phyloP scores from a whole-genome alignment of 176 grass and related monocot genomes.

The Calamus simplicifolius region DNA sequence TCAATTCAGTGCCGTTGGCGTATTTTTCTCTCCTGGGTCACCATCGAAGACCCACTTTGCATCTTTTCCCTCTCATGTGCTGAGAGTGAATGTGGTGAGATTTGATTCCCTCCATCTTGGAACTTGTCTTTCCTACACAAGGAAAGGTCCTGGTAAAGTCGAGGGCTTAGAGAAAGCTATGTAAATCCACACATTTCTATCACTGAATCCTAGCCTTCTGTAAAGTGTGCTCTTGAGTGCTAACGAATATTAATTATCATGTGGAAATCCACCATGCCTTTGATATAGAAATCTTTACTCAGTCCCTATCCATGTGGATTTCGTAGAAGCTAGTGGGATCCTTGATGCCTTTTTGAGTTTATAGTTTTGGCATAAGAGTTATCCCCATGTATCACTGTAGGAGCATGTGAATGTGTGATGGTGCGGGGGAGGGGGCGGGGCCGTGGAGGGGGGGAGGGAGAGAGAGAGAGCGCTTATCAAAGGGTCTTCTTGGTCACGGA shows the following conservation, averaged over 20 bases:
- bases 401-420: not conserved
- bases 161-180: slow-evolving; percentile 5
- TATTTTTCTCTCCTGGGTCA: slow-evolving; percentile 22
- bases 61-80: slow-evolving; percentile 11
- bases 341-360: not conserved
- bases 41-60: slow-evolving; percentile 37
- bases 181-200: not conserved
- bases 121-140: slow-evolving; percentile 25
- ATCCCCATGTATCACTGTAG: not conserved
- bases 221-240: not conserved
- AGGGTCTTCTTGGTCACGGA: too few relatives aligned
- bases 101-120: slow-evolving; percentile 8
- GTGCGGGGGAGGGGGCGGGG: too few relatives aligned
- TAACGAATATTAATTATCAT: not conserved
- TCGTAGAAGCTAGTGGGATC: slow-evolving; percentile 1
- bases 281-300: not conserved
- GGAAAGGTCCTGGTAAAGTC: slow-evolving; percentile 29
- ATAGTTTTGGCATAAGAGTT: not conserved
- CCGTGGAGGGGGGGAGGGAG: not conserved
- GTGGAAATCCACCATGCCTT: not conserved
- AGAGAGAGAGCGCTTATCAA: slow-evolving; percentile 6
- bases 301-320: not conserved
- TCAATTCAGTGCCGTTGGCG: slow-evolving; percentile 70
- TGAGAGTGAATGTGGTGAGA: not conserved
- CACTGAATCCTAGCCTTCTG: not conserved